Percentiles rank a stretch among this genome's conserved stretches.
These are phyloP conservation scores for Polygonum aviculare DNA, from an alignment of 148 eudicot genomes.

Conservation along the genomic window DNA sequence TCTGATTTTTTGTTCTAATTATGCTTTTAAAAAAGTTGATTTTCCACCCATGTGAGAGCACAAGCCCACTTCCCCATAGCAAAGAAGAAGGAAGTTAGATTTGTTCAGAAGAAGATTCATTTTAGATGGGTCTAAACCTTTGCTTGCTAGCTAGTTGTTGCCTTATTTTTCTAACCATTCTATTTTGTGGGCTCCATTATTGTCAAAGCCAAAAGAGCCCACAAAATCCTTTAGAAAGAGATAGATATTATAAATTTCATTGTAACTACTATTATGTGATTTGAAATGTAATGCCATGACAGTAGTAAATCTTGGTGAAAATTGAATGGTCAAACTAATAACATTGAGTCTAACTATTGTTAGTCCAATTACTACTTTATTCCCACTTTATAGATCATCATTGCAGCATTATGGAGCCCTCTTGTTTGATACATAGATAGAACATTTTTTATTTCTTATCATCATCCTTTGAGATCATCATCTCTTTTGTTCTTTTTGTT, in stretches of 20 bases:
- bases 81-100: background rate
- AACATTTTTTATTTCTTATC: background rate
- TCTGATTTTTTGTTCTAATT: background rate
- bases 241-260: background rate
- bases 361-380: background rate
- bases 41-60: background rate
- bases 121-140: background rate
- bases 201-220: slow-evolving; percentile 5
- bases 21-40: background rate
- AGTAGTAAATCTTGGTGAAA: background rate
- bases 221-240: slow-evolving; percentile 10
- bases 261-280: background rate
- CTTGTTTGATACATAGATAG: background rate
- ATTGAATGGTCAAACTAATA: background rate
- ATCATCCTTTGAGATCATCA: background rate
- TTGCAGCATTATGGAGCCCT: slow-evolving; percentile 1
- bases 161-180: background rate
- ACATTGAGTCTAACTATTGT: background rate
- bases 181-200: slow-evolving; percentile 7
- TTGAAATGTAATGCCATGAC: background rate
- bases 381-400: background rate
- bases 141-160: background rate
- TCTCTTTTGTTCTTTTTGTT: background rate
- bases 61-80: background rate
- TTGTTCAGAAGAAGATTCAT: slow-evolving; percentile 6